A percentile compares a stretch with the other conserved stretches of the same genome.
Evolutionary conservation across 257 asterid genomes (phyloP).

Genomic region (Forsythia viridissima): DNA sequence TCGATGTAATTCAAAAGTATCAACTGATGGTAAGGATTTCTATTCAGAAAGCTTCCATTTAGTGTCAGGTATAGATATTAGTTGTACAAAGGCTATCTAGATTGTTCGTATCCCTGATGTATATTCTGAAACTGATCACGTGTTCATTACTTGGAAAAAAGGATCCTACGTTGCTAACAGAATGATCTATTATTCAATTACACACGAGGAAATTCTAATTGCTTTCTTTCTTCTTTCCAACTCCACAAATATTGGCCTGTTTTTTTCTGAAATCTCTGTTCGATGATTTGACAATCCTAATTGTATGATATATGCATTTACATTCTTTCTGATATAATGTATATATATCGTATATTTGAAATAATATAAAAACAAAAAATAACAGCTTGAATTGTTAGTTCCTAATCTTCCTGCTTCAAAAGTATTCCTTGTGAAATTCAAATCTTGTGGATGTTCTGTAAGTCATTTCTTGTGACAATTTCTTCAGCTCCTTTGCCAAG

Average conservation of each 20-base stretch:
- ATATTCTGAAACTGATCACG: neutral
- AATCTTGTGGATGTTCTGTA: constrained; percentile 77
- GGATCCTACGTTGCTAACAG: neutral
- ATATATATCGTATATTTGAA: constrained; percentile 30
- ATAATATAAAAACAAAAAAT: constrained; percentile 28
- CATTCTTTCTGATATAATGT: constrained; percentile 28
- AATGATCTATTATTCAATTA: constrained; percentile 2
- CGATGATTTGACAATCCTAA: constrained; percentile 29
- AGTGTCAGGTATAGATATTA: neutral
- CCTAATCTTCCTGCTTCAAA: constrained; percentile 36
- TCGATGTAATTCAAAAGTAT: neutral
- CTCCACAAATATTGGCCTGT: neutral
- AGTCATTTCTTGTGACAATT: constrained; percentile 66
- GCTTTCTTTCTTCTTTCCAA: neutral
- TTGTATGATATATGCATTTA: constrained; percentile 35
- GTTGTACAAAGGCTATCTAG: neutral
- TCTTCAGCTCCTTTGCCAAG: constrained; percentile 76
- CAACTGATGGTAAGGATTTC: constrained; percentile 6
- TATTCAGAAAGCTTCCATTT: neutral
- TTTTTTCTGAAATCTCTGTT: constrained; percentile 11
- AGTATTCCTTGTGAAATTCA: constrained; percentile 80
- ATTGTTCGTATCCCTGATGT: neutral
- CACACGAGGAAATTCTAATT: neutral
- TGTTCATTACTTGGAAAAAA: neutral
- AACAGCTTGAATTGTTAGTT: constrained; percentile 10